These are phyloP conservation scores for Fusarium drepaniforme DNA, from an alignment of 2,329 filamentous ascomycete species.

Conservation along the genomic window DNA sequence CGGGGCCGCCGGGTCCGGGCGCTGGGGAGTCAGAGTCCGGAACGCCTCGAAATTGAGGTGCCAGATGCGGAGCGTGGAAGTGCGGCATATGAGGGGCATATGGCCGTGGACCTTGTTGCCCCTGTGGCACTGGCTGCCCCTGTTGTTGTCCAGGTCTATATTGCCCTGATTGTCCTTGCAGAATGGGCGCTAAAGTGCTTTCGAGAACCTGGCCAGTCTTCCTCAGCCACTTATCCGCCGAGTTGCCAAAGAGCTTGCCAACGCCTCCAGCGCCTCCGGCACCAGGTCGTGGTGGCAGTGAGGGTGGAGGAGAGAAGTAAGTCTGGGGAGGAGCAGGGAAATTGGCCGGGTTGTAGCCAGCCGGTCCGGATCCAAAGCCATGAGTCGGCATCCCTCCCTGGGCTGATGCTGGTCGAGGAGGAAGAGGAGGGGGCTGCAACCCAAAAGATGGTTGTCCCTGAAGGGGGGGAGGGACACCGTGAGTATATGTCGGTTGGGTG, in stretches of 20 bases:
- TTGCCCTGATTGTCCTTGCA: constrained; percentile 38
- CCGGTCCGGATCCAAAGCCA: constrained; percentile 37
- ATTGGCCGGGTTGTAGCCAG: constrained; percentile 38
- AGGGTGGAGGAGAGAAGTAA: constrained; percentile 43
- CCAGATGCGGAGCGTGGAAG: constrained; percentile 36
- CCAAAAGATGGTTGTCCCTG: constrained; percentile 23
- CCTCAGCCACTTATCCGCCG: constrained; percentile 51
- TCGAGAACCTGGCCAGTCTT: constrained; percentile 52
- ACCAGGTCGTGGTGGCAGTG: constrained; percentile 34
- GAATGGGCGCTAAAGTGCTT: constrained; percentile 47
- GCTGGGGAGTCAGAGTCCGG: constrained; percentile 19
- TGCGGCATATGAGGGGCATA: constrained; percentile 23
- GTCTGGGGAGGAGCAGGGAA: constrained; percentile 51
- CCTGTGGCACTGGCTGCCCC: constrained; percentile 5
- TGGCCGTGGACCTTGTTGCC: constrained; percentile 25
- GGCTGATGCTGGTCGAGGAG: constrained; percentile 43
- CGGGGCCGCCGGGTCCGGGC: constrained; percentile 17
- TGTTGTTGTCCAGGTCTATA: constrained; percentile 20
- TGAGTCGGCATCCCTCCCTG: constrained; percentile 27
- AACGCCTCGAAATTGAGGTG: constrained; percentile 37
- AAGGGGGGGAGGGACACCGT: constrained; percentile 12
- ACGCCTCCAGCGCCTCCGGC: constrained; percentile 11
- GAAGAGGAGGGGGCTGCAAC: constrained; percentile 42
- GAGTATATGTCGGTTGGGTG: constrained; percentile 39
- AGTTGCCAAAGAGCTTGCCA: constrained; percentile 48